Conservation (phyloP, 2,329 filamentous ascomycete genomes). For the Daldinia sp. region DNA sequence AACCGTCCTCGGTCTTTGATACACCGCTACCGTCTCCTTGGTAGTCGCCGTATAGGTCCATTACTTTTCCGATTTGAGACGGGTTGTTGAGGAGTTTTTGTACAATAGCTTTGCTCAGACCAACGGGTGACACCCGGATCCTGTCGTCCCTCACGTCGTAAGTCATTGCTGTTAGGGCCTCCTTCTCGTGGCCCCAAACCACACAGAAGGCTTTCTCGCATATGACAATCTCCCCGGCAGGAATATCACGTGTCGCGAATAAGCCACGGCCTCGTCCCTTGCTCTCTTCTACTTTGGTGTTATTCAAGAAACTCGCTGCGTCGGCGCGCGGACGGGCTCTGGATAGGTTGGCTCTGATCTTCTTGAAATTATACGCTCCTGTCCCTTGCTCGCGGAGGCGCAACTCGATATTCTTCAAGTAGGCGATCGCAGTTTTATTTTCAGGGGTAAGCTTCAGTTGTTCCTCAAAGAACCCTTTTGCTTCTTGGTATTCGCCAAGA, state of each 20-base stretch:
- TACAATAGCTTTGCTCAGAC: slow-evolving; percentile 49
- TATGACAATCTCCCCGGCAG: slow-evolving; percentile 53
- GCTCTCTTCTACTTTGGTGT: slow-evolving; percentile 49
- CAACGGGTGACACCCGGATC: slow-evolving; percentile 51
- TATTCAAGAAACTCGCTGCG: slow-evolving; percentile 46
- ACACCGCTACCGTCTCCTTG: slow-evolving; percentile 40
- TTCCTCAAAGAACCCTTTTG: slow-evolving; percentile 45
- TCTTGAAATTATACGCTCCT: slow-evolving; percentile 45
- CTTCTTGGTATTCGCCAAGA: slow-evolving; percentile 45
- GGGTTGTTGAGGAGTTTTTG: slow-evolving; percentile 49
- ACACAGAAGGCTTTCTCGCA: slow-evolving; percentile 54
- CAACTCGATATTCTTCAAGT: slow-evolving; percentile 39
- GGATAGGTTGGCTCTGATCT: slow-evolving; percentile 43
- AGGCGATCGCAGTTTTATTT: slow-evolving; percentile 35
- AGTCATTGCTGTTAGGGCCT: slow-evolving; percentile 50
- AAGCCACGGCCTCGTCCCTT: slow-evolving; percentile 53
- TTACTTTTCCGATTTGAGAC: slow-evolving; percentile 40
- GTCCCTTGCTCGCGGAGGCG: slow-evolving; percentile 47
- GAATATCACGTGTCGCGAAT: slow-evolving; percentile 52
- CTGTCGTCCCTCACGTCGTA: slow-evolving; percentile 51
- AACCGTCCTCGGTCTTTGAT: slow-evolving; percentile 46
- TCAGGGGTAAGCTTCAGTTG: slow-evolving; percentile 46
- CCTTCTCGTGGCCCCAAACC: slow-evolving; percentile 50
- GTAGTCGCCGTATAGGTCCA: slow-evolving; percentile 49
- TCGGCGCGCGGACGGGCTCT: slow-evolving; percentile 50